Evolutionary conservation across 2,329 filamentous ascomycete genomes (phyloP).

Genomic region (Colletotrichum euphorbiae): DNA sequence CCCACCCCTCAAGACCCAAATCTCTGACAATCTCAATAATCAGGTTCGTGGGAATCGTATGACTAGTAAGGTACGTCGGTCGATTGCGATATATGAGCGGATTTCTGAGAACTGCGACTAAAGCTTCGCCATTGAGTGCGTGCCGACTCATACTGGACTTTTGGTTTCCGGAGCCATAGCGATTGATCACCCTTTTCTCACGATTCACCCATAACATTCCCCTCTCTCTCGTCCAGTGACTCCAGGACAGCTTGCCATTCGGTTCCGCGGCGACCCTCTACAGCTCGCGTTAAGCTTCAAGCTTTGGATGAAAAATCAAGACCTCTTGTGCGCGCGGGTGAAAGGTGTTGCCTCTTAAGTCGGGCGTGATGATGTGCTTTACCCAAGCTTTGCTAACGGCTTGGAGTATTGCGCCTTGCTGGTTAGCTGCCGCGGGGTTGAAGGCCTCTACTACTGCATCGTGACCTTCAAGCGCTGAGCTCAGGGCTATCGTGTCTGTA

Average conservation of each 20-base stretch:
- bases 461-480: conserved; percentile 44
- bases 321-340: conserved; percentile 34
- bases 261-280: conserved; percentile 23
- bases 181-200: conserved; percentile 30
- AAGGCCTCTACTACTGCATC: no score
- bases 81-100: conserved; percentile 16
- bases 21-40: conserved; percentile 10
- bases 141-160: conserved; percentile 26
- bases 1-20: conserved; percentile 6
- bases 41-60: conserved; percentile 30
- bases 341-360: conserved; percentile 43
- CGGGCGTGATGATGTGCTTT: conserved; percentile 41
- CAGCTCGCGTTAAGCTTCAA: conserved; percentile 43
- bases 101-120: conserved; percentile 25
- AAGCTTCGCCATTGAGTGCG: conserved; percentile 28
- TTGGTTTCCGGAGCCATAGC: conserved; percentile 31
- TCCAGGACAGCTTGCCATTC: conserved; percentile 38
- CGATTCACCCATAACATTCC: conserved; percentile 42
- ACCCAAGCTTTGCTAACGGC: conserved; percentile 41
- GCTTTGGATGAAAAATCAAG: conserved; percentile 40
- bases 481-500: conserved; percentile 50
- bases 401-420: conserved; percentile 41
- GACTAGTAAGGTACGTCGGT: conserved; percentile 26
- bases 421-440: conserved; percentile 40
- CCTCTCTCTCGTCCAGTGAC: conserved; percentile 41